Conservation (phyloP, 345 rosid genomes). For the Linum trigynum region DNA sequence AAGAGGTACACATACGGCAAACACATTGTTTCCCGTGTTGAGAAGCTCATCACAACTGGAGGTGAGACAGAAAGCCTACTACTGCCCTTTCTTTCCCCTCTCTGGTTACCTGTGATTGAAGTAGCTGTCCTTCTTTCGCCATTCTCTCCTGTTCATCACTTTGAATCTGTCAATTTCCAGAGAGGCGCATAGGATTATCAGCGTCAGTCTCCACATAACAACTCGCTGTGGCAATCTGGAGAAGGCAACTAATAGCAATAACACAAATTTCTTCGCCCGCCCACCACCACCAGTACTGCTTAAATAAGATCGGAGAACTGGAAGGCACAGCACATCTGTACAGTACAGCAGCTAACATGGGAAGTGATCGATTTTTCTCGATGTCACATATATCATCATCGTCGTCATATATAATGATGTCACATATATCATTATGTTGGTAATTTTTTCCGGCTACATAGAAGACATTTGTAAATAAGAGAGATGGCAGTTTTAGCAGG, state of each 20-base stretch:
- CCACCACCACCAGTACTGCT: background rate
- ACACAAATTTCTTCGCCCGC: background rate
- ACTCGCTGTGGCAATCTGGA: conserved; percentile 9
- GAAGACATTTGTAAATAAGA: background rate
- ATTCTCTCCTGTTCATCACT: conserved; percentile 6
- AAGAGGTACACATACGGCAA: conserved; percentile 93
- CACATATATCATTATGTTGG: background rate
- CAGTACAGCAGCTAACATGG: background rate
- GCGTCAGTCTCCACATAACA: conserved; percentile 30
- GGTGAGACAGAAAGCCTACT: conserved; percentile 32
- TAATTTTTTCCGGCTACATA: no score
- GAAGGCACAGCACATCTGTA: background rate
- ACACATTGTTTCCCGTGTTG: conserved; percentile 94
- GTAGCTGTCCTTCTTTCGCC: background rate
- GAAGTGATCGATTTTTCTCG: background rate
- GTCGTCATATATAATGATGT: background rate
- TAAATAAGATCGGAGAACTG: background rate
- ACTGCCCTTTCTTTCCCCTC: background rate
- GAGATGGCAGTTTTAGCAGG: background rate
- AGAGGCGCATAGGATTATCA: conserved; percentile 67
- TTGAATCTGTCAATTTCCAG: conserved; percentile 34
- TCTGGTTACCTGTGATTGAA: background rate
- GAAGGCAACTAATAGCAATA: background rate
- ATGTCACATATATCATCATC: background rate
- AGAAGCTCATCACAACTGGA: conserved; percentile 88